These are phyloP conservation scores for Crithidia acanthocephali DNA, from an alignment of 208 protist genomes.

Conservation along the genomic window DNA sequence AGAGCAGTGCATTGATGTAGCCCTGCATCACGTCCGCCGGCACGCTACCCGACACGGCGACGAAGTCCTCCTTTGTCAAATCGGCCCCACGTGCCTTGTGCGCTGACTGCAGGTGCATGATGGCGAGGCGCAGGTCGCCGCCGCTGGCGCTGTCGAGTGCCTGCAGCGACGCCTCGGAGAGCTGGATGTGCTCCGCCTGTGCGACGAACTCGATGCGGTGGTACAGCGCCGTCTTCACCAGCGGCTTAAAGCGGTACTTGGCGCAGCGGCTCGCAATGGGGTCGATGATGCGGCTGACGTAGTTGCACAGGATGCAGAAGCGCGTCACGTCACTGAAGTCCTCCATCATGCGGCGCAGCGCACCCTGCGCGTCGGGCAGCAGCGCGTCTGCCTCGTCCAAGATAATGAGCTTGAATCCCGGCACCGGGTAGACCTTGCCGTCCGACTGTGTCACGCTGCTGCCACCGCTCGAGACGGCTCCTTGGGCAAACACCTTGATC, in stretches of 20 bases:
- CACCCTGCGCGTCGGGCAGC: constrained; percentile 98
- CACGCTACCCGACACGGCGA: constrained; percentile 84
- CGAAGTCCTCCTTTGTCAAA: constrained; percentile 82
- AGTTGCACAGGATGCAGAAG: constrained; percentile 99
- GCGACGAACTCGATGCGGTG: constrained; percentile 92
- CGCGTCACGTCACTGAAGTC: constrained; percentile 97
- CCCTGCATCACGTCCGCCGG: constrained; percentile 56
- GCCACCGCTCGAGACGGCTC: constrained; percentile 69
- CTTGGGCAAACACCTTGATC: constrained; percentile 98
- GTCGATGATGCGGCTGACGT: constrained; percentile 98
- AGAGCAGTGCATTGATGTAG: constrained; percentile 66
- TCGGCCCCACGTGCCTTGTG: constrained; percentile 81
- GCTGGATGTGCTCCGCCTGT: constrained; percentile 81
- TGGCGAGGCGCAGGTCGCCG: constrained; percentile 97
- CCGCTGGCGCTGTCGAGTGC: constrained; percentile 87
- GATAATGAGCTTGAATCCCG: constrained; percentile 99
- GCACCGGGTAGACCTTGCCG: constrained; percentile 87
- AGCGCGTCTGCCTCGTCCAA: constrained; percentile 99
- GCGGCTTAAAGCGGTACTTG: constrained; percentile 99
- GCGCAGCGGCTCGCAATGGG: constrained; percentile 99
- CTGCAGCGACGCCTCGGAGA: constrained; percentile 66
- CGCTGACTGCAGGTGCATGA: constrained; percentile 96
- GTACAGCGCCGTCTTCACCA: constrained; percentile 86
- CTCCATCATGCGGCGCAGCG: constrained; percentile 99
- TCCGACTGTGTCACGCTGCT: constrained; percentile 74